Evolutionary conservation across 2,329 filamentous ascomycete species (phyloP).

Genomic region (Alternaria infectoria): DNA sequence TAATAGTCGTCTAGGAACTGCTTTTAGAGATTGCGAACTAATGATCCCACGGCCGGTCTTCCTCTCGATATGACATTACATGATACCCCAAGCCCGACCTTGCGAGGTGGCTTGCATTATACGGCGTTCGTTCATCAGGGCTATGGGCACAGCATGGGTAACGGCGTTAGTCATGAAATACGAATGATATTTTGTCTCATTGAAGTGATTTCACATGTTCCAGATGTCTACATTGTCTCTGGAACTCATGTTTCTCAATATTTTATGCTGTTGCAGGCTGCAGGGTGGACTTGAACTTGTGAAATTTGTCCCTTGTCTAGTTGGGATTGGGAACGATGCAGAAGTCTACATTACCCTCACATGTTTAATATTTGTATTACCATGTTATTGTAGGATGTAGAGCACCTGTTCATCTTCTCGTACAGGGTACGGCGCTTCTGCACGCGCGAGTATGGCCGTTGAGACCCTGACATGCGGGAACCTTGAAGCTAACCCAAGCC

Average conservation of each 20-base stretch:
- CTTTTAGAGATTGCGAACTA: constrained; percentile 19
- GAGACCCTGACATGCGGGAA: constrained; percentile 21
- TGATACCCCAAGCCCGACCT: constrained; percentile 36
- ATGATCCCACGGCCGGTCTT: constrained; percentile 26
- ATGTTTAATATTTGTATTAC: not conserved
- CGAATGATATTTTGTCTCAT: not conserved
- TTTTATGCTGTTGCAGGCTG: not conserved
- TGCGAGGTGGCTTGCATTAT: constrained; percentile 29
- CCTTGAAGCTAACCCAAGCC: constrained; percentile 6
- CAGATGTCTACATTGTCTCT: not conserved
- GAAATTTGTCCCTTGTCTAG: not conserved
- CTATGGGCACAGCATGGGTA: constrained; percentile 13
- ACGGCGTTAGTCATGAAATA: constrained; percentile 4
- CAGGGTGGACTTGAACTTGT: not conserved
- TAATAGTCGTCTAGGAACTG: constrained; percentile 24
- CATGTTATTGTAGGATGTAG: not conserved
- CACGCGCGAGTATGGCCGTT: not conserved
- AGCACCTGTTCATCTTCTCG: not conserved
- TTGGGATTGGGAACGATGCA: not conserved
- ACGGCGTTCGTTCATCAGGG: constrained; percentile 28
- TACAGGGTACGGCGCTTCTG: not conserved
- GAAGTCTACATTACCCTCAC: not conserved
- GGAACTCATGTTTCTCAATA: not conserved
- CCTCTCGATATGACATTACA: constrained; percentile 31
- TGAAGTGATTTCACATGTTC: not conserved